phyloP scores from a whole-genome alignment of 768 basidiomycete species.

The Tulasnella sp. region DNA sequence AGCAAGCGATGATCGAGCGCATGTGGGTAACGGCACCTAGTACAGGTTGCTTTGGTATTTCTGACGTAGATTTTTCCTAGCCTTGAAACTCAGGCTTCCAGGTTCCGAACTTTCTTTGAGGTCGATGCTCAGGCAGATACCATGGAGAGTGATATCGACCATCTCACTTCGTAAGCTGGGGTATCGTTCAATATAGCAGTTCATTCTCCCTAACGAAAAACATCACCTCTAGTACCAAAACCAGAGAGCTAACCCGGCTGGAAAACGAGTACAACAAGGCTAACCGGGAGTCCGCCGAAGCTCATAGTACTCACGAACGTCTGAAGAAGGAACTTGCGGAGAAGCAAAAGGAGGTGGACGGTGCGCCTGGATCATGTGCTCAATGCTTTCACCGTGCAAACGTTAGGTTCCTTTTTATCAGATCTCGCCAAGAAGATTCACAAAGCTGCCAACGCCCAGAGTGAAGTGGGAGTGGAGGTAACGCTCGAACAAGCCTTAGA shows the following conservation, averaged over 20 bases:
- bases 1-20: constrained; percentile 65
- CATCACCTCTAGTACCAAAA: constrained; percentile 59
- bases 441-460: constrained; percentile 40
- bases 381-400: neutral
- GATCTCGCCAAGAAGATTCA: constrained; percentile 56
- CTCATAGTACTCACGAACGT: constrained; percentile 29
- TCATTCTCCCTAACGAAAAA: neutral
- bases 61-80: constrained; percentile 48
- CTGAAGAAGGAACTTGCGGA: constrained; percentile 59
- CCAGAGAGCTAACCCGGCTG: constrained; percentile 44
- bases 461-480: constrained; percentile 46
- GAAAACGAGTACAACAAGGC: constrained; percentile 42
- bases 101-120: constrained; percentile 69
- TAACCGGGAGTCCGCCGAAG: constrained; percentile 53
- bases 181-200: neutral
- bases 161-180: constrained; percentile 56
- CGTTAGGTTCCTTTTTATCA: constrained; percentile 39
- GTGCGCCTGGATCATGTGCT: constrained; percentile 47
- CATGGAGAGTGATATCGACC: constrained; percentile 75
- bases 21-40: constrained; percentile 54
- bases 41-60: constrained; percentile 27
- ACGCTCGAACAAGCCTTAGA: constrained; percentile 56
- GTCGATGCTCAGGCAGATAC: constrained; percentile 60
- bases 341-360: constrained; percentile 65
- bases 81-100: constrained; percentile 60